A percentile compares a stretch with the other conserved stretches of the same genome.
phyloP scores from a whole-genome alignment of 257 asterid genomes.

The Solanum phureja region DNA sequence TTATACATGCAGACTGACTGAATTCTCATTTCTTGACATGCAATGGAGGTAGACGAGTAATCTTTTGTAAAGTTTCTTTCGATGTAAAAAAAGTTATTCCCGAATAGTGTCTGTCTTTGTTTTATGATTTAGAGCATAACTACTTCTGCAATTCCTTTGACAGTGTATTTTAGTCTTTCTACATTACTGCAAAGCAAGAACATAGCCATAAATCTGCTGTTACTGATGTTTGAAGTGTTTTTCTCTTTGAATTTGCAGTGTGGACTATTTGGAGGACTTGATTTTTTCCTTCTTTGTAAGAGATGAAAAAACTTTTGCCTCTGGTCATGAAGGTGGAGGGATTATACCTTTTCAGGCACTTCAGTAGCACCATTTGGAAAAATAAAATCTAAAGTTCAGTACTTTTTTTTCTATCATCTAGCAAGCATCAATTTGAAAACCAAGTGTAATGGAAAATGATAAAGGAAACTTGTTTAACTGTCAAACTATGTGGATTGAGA shows the following conservation, averaged over 20 bases:
- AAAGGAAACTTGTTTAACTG: neutral
- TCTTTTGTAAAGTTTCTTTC: neutral
- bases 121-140: neutral
- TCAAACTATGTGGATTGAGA: neutral
- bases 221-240: neutral
- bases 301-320: neutral
- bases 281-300: neutral
- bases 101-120: neutral
- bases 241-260: neutral
- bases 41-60: neutral
- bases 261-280: neutral
- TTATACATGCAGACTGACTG: neutral
- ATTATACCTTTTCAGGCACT: neutral
- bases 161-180: neutral
- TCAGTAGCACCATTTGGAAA: neutral
- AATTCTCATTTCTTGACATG: neutral
- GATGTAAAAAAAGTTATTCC: neutral
- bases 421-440: neutral
- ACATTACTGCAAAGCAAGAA: neutral
- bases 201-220: neutral
- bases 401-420: neutral
- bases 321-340: neutral
- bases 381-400: neutral
- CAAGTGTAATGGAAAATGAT: neutral
- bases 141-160: neutral